phyloP scores from a whole-genome alignment of 148 eudicot species.

The Rhododendron ferrugineum region DNA sequence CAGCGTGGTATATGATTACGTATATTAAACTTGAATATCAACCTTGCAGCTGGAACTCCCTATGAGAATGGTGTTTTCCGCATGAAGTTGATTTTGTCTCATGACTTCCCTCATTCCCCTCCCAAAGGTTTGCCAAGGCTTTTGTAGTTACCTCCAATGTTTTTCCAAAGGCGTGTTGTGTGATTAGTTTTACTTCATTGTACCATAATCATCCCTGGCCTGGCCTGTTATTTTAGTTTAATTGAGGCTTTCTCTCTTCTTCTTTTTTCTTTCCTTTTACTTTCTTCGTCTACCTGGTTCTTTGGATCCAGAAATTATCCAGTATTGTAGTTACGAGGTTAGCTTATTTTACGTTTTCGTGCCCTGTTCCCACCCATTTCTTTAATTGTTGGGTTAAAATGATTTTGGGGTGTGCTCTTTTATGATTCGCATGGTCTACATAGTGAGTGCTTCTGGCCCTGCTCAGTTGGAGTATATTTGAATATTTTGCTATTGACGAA shows the following conservation, averaged over 20 bases:
- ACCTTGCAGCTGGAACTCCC: slow-evolving; percentile 90
- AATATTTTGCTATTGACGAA: background rate
- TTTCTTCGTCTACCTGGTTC: background rate
- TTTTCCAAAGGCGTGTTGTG: background rate
- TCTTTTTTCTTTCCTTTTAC: background rate
- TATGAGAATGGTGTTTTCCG: slow-evolving; percentile 92
- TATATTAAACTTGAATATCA: slow-evolving; percentile 12
- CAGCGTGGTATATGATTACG: background rate
- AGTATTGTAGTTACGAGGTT: background rate
- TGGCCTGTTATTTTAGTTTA: background rate
- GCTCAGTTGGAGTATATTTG: background rate
- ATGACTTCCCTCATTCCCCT: slow-evolving; percentile 90
- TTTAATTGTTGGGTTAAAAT: background rate
- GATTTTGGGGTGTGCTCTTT: background rate
- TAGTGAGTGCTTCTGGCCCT: background rate
- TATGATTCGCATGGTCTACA: background rate
- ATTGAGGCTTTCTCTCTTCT: background rate
- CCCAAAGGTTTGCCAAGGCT: slow-evolving; percentile 65
- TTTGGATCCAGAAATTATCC: background rate
- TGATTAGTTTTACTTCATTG: slow-evolving; percentile 1
- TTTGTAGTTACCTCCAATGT: background rate
- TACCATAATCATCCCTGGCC: background rate
- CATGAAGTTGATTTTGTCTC: slow-evolving; percentile 85
- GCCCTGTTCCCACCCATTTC: background rate
- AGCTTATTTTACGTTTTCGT: background rate